phyloP scores from a whole-genome alignment of 177 flowering plant genomes.

The Telopea speciosissima region DNA sequence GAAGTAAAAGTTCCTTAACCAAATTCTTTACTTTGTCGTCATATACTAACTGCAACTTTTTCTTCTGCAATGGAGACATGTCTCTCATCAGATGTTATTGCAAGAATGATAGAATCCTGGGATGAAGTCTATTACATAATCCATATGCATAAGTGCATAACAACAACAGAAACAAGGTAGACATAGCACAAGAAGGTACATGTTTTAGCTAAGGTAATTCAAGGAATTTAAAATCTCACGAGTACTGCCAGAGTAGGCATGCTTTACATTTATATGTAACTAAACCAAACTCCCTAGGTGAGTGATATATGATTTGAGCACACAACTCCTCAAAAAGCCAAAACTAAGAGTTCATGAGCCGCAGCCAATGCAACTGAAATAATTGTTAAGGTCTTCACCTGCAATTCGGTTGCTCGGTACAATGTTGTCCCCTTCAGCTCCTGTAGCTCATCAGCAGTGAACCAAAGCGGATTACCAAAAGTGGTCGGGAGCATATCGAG shows the following conservation, averaged over 20 bases:
- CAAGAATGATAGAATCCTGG: neutral
- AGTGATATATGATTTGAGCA: too few species aligned
- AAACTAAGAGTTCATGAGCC: neutral
- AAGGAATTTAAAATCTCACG: neutral
- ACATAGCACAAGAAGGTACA: too few species aligned
- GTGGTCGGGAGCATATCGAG: slow-evolving; percentile 84
- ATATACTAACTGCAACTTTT: slow-evolving; percentile 50
- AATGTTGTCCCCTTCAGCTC: slow-evolving; percentile 88
- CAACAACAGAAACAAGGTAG: neutral
- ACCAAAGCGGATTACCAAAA: slow-evolving; percentile 92
- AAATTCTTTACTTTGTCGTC: slow-evolving; percentile 71
- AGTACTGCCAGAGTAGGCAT: neutral
- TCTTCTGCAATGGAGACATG: slow-evolving; percentile 60
- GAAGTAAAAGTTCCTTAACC: slow-evolving; percentile 50
- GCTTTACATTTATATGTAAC: neutral
- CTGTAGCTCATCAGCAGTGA: slow-evolving; percentile 67
- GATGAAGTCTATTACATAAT: neutral
- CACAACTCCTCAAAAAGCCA: neutral
- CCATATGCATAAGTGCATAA: neutral
- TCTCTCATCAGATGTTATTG: slow-evolving; percentile 13
- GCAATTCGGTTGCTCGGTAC: slow-evolving; percentile 67
- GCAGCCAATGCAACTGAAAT: neutral
- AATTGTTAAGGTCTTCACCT: slow-evolving; percentile 35
- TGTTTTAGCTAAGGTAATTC: neutral
- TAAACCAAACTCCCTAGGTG: too few species aligned